A percentile compares a stretch with the other conserved stretches of the same genome.
Conservation (phyloP, 306 rosid genomes). For the Citrullus mucosospermus region DNA sequence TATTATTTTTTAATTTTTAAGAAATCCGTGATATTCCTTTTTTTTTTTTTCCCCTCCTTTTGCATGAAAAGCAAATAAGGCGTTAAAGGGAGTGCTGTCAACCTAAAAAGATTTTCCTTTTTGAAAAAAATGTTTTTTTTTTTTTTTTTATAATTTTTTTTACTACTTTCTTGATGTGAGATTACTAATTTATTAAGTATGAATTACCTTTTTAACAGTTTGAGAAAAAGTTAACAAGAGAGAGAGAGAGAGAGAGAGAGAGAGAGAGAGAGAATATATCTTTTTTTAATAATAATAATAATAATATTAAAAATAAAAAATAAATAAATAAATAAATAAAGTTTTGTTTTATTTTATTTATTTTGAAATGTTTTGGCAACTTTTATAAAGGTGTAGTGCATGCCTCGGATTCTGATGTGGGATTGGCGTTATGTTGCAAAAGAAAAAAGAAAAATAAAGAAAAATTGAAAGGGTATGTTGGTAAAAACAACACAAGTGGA, state of each 20-base stretch:
- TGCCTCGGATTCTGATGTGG: constrained; percentile 5
- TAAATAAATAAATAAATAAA: not conserved
- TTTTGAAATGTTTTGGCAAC: not conserved
- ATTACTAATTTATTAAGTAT: not conserved
- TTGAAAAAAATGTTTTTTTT: not conserved
- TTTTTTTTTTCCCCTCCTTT: not conserved
- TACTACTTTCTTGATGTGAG: not conserved
- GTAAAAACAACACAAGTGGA: not conserved
- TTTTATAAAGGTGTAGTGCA: not conserved
- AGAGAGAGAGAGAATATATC: not conserved
- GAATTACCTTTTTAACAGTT: not conserved
- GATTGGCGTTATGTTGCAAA: not conserved
- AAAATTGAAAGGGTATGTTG: not conserved
- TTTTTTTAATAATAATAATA: no score
- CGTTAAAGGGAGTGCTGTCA: not conserved
- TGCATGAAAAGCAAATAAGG: constrained; percentile 1
- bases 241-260: not conserved
- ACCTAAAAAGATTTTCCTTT: not conserved
- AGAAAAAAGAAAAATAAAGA: not conserved
- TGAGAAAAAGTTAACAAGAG: not conserved
- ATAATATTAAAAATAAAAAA: no score
- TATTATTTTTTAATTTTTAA: not conserved
- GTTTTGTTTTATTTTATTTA: not conserved
- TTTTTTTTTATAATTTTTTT: not conserved
- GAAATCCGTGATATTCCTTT: not conserved